phyloP scores from a whole-genome alignment of 164 flowering plant species.

The Magnolia sinica region DNA sequence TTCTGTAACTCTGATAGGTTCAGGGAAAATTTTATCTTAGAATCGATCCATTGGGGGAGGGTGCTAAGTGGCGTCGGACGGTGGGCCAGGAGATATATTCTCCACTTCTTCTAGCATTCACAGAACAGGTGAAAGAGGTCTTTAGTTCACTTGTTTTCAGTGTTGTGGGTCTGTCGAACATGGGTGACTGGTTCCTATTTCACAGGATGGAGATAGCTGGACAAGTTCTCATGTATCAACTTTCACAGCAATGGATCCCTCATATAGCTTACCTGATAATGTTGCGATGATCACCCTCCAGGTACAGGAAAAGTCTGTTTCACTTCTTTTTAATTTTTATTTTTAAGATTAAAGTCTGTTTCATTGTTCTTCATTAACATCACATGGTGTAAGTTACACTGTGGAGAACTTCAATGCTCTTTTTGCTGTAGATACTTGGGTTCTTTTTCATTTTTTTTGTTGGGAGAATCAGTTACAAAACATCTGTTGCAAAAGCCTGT shows the following conservation, averaged over 20 bases:
- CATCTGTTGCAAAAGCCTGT: neutral
- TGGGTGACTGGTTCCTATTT: constrained; percentile 9
- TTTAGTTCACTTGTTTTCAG: constrained; percentile 6
- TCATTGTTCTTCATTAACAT: too few relatives aligned
- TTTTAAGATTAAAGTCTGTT: too few relatives aligned
- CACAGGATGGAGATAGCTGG: constrained; percentile 70
- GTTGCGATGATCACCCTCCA: constrained; percentile 78
- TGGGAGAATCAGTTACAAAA: neutral
- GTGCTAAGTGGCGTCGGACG: constrained; percentile 97
- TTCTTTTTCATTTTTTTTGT: neutral
- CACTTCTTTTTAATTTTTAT: neutral
- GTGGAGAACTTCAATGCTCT: too few relatives aligned
- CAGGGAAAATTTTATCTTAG: constrained; percentile 76
- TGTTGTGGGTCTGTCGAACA: neutral
- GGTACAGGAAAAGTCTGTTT: constrained; percentile 30
- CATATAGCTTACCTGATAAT: constrained; percentile 74
- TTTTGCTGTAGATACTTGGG: too few relatives aligned
- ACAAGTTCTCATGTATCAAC: constrained; percentile 38
- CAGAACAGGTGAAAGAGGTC: constrained; percentile 57
- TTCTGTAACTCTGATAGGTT: constrained; percentile 42
- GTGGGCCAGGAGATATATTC: constrained; percentile 93
- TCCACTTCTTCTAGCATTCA: constrained; percentile 89
- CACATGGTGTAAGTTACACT: too few relatives aligned
- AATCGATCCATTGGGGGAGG: constrained; percentile 80
- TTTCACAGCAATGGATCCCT: constrained; percentile 62